Base-by-base conservation (phyloP, 163 green algal species). In the Chlamydomonas reinhardtii region DNA sequence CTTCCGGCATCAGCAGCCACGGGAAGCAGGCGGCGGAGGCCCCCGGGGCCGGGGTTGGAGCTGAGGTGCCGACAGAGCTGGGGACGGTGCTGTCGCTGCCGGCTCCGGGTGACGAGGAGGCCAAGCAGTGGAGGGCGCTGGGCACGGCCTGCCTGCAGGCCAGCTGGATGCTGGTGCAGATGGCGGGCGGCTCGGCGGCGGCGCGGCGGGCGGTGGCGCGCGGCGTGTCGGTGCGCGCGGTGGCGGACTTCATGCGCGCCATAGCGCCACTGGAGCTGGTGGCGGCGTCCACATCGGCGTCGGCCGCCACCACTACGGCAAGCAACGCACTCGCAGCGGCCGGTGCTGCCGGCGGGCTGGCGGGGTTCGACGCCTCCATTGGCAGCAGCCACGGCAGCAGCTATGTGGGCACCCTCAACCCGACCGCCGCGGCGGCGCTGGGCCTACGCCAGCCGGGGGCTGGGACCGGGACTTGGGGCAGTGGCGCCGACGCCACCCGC, bases 151-250 rank as follows among this genome's bases (percentile, higher is more conserved):
- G 80, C 56, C 70, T 86, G 54, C 69, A 86, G 80, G 80, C 70
- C 9, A 80, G 70, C 80, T 86, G 80, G 80, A 59, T 86, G 54
- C 27, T 86, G 35, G 66, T 86, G 54, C 80, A 80, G 56, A 35
- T 86, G 11, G 69, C 80, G 2, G 64, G 70, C 27, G 56, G 80
- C 17, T 25, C 69, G 8, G 56, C n/a, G 0, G 27, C n/a, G 20
- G 69, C 70, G 4, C 54, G 56, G 25, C 17, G 24, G 56, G 80
- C 80, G 4, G 16, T 86, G 35, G 8, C 0, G 0, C 32, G 43
- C 2, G 54, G 35, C 5, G n/a, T 86, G 25, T 52, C 52, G 16
- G 27, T 34, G 12, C 43, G 2, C 17, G 43, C 29, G 25, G 29
- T 86, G 4, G 29, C 35, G 2, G 70, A 71, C 20, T 85, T 85